These are phyloP conservation scores for Aspergillus fructus DNA, from an alignment of 2,329 filamentous ascomycete species.

Conservation along the genomic window DNA sequence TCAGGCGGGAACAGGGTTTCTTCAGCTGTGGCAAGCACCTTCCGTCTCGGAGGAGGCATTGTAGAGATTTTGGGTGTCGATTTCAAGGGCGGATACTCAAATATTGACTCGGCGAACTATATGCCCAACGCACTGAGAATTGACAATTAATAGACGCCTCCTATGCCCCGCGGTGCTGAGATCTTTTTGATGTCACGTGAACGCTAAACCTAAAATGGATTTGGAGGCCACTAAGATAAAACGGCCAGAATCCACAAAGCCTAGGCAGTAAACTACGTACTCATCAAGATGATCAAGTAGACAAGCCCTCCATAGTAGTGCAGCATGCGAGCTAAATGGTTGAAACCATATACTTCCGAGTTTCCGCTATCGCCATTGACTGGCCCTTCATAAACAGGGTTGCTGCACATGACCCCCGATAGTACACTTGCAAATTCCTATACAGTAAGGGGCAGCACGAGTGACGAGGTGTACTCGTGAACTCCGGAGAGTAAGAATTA, in stretches of 20 bases:
- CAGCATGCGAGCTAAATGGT: neutral
- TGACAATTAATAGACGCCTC: neutral
- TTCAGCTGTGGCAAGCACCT: slow-evolving; percentile 73
- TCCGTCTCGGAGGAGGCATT: slow-evolving; percentile 76
- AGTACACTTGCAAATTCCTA: slow-evolving; percentile 1
- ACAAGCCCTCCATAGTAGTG: neutral
- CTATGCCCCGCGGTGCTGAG: neutral
- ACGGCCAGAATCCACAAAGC: neutral
- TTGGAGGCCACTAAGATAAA: neutral
- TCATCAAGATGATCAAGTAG: neutral
- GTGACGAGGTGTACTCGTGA: neutral
- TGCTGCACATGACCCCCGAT: neutral
- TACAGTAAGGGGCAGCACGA: neutral
- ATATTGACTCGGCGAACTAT: neutral
- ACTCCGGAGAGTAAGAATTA: neutral
- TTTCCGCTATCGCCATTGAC: neutral
- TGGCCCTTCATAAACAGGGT: neutral
- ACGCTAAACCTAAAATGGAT: slow-evolving; percentile 2
- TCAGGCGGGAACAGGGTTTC: slow-evolving; percentile 64
- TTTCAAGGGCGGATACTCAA: neutral
- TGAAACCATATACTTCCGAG: neutral
- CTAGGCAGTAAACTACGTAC: neutral
- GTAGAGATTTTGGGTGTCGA: neutral
- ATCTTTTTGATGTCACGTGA: slow-evolving; percentile 9
- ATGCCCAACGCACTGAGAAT: neutral